Conservation (phyloP, 2,329 filamentous ascomycete species). For the Epichloe gansuensis region DNA sequence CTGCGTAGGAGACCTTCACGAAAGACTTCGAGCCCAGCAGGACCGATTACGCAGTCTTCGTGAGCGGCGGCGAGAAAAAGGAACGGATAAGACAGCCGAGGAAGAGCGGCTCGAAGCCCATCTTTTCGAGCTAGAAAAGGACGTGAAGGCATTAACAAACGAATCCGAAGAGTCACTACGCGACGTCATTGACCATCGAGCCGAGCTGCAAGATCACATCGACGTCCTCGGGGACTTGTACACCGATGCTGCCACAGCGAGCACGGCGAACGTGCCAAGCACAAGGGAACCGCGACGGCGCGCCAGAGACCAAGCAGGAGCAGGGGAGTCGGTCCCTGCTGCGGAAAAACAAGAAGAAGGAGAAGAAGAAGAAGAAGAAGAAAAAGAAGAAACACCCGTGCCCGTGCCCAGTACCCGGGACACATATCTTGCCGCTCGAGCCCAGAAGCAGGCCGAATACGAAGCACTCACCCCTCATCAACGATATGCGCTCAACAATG, state of each 20-base stretch:
- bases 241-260: conserved; percentile 13
- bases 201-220: conserved; percentile 36
- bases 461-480: conserved; percentile 26
- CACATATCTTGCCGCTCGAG: conserved; percentile 23
- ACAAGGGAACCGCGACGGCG: conserved; percentile 6
- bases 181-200: conserved; percentile 34
- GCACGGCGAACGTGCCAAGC: conserved; percentile 5
- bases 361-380: conserved; percentile 8
- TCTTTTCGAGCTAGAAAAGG: conserved; percentile 23
- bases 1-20: conserved; percentile 37
- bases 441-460: conserved; percentile 30
- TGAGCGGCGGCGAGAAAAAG: conserved; percentile 25
- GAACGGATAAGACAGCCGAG: conserved; percentile 21
- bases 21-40: conserved; percentile 26
- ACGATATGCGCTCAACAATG: conserved; percentile 43
- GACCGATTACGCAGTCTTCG: conserved; percentile 19
- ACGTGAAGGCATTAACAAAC: conserved; percentile 29
- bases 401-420: conserved; percentile 15
- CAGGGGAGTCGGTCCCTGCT: not conserved
- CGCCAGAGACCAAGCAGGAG: conserved; percentile 5
- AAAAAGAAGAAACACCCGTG: conserved; percentile 12
- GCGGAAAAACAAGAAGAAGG: conserved; percentile 7
- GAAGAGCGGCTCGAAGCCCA: conserved; percentile 27
- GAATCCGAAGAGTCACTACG: conserved; percentile 35
- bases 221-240: conserved; percentile 25